Evolutionary conservation across 176 grass and related monocot genomes (phyloP).

Genomic region (Alopecurus myosuroides): DNA sequence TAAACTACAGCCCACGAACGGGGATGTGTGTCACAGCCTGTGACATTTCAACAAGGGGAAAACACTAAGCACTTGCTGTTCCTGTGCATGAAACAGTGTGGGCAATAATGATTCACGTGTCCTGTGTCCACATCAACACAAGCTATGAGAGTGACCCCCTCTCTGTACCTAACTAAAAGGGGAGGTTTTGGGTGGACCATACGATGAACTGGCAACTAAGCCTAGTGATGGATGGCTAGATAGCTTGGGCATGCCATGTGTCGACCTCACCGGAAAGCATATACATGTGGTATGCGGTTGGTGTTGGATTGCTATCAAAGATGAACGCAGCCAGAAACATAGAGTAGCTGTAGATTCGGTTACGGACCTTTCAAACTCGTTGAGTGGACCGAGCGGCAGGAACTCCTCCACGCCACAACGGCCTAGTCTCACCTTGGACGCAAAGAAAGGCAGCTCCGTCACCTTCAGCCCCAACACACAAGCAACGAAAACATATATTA

Average conservation of each 20-base stretch:
- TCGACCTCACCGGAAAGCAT: not conserved
- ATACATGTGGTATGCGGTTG: not conserved
- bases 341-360: not conserved
- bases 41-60: not conserved
- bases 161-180: not conserved
- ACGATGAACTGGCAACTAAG: not conserved
- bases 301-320: not conserved
- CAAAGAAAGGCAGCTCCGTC: constrained; percentile 84
- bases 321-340: not conserved
- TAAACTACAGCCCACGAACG: not conserved
- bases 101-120: not conserved
- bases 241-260: not conserved
- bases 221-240: not conserved
- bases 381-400: constrained; percentile 68
- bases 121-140: not conserved
- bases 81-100: not conserved
- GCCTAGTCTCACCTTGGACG: constrained; percentile 73
- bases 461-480: constrained; percentile 44
- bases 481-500: not conserved
- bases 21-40: not conserved
- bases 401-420: constrained; percentile 63
- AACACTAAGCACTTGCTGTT: not conserved
- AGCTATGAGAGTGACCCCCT: not conserved
- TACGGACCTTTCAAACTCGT: constrained; percentile 73
- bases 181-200: not conserved